Evolutionary conservation across 1,284 basidiomycete genomes (phyloP).

Genomic region (Ustilago sp.): DNA sequence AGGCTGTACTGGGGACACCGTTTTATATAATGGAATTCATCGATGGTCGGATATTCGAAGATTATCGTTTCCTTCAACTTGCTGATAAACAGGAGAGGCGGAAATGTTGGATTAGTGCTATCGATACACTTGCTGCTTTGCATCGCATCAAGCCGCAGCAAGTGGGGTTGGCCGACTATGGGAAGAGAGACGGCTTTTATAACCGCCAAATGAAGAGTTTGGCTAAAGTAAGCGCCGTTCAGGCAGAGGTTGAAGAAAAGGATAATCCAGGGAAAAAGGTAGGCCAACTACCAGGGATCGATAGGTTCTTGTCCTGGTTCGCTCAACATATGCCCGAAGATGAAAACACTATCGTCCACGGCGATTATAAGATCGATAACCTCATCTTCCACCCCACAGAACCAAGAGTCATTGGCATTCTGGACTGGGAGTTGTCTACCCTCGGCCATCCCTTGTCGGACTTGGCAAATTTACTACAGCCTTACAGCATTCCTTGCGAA

Average conservation of each 20-base stretch:
- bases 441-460: constrained; percentile 78
- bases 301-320: constrained; percentile 83
- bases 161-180: constrained; percentile 82
- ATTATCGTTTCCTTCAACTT: constrained; percentile 76
- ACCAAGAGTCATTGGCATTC: constrained; percentile 89
- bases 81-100: constrained; percentile 74
- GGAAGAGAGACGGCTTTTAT: constrained; percentile 83
- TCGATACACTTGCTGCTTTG: constrained; percentile 79
- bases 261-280: constrained; percentile 74
- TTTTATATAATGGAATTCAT: constrained; percentile 98
- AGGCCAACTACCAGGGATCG: constrained; percentile 76
- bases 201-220: constrained; percentile 91
- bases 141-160: constrained; percentile 78
- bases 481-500: constrained; percentile 67
- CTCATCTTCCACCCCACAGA: constrained; percentile 92
- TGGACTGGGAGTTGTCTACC: constrained; percentile 97
- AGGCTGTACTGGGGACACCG: constrained; percentile 81
- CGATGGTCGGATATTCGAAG: constrained; percentile 87
- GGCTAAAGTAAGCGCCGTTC: constrained; percentile 78
- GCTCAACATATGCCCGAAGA: constrained; percentile 78
- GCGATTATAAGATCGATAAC: constrained; percentile 97
- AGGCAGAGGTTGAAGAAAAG: constrained; percentile 77
- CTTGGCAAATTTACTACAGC: constrained; percentile 86
- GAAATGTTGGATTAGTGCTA: constrained; percentile 73
- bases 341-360: constrained; percentile 81